Conservation (phyloP, 2,329 filamentous ascomycete species). For the Diaporthe australafricana region DNA sequence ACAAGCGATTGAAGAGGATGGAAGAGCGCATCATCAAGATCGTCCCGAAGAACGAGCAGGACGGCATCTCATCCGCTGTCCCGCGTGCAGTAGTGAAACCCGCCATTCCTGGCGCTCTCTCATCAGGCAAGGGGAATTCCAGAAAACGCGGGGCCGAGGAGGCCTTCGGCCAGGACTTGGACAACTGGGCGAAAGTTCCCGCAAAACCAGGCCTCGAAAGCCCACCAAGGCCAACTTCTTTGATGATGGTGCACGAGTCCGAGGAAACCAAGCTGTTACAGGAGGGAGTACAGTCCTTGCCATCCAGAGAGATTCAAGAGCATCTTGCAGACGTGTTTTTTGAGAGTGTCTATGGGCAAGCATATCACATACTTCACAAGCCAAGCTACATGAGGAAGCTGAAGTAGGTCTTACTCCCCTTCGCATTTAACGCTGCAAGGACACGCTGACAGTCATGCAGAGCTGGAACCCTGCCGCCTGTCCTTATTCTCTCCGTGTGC, state of each 20-base stretch:
- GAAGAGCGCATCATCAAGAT: conserved; percentile 97
- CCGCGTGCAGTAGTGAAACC: conserved; percentile 89
- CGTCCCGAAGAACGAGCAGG: conserved; percentile 86
- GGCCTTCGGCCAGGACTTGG: conserved; percentile 85
- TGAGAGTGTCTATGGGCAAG: conserved; percentile 94
- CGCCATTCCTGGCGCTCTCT: conserved; percentile 67
- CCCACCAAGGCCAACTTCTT: conserved; percentile 62
- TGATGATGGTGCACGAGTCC: conserved; percentile 68
- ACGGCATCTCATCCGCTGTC: conserved; percentile 71
- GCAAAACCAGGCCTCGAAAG: conserved; percentile 61
- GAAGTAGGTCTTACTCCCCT: conserved; percentile 59
- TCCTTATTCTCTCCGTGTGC: conserved; percentile 92
- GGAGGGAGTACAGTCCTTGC: conserved; percentile 86
- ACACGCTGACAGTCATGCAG: conserved; percentile 53
- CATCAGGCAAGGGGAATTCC: conserved; percentile 62
- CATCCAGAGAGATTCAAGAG: conserved; percentile 88
- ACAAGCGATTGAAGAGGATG: conserved; percentile 96
- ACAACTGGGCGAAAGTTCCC: conserved; percentile 79
- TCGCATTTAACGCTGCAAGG: conserved; percentile 29
- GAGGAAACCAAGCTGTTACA: conserved; percentile 83
- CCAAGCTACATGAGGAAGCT: conserved; percentile 95
- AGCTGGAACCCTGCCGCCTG: conserved; percentile 84
- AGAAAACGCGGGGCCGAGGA: conserved; percentile 90
- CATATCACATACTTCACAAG: conserved; percentile 94
- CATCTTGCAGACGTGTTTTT: conserved; percentile 96